phyloP scores from a whole-genome alignment of 176 grass and related monocot species.

The Tillandsia leiboldiana region DNA sequence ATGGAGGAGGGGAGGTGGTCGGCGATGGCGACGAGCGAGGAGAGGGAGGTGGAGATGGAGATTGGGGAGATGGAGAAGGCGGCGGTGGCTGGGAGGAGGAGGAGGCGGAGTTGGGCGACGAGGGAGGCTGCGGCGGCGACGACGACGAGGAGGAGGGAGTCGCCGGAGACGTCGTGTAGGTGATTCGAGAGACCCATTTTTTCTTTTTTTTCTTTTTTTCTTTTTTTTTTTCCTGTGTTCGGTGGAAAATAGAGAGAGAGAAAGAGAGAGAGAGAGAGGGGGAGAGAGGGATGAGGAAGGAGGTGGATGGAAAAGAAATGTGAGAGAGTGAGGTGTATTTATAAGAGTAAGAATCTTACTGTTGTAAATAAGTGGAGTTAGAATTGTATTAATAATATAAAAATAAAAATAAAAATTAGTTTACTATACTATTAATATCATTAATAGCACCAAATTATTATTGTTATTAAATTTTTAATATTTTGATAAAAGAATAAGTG shows the following conservation, averaged over 20 bases:
- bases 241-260: not conserved
- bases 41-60: constrained; percentile 14
- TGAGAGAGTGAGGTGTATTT: not conserved
- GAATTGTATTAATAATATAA: too few species aligned
- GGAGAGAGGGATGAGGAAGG: not conserved
- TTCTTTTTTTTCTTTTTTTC: not conserved
- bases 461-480: too few species aligned
- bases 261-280: not conserved
- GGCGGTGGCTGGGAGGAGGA: constrained; percentile 9
- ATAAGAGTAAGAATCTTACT: too few species aligned
- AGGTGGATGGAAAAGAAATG: not conserved
- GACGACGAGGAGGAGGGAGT: constrained; percentile 17
- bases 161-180: constrained; percentile 20
- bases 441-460: too few species aligned
- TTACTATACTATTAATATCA: too few species aligned
- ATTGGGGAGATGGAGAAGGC: not conserved
- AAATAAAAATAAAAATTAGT: too few species aligned
- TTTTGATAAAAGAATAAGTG: too few species aligned
- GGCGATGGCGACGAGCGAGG: constrained; percentile 21
- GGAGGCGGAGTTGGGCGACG: constrained; percentile 13
- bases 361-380: too few species aligned
- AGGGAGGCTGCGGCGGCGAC: constrained; percentile 9
- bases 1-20: constrained; percentile 15
- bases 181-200: constrained; percentile 13
- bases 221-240: not conserved